These are phyloP conservation scores for Cryptococcus depauperatus DNA, from an alignment of 1,284 basidiomycete genomes.

Conservation along the genomic window DNA sequence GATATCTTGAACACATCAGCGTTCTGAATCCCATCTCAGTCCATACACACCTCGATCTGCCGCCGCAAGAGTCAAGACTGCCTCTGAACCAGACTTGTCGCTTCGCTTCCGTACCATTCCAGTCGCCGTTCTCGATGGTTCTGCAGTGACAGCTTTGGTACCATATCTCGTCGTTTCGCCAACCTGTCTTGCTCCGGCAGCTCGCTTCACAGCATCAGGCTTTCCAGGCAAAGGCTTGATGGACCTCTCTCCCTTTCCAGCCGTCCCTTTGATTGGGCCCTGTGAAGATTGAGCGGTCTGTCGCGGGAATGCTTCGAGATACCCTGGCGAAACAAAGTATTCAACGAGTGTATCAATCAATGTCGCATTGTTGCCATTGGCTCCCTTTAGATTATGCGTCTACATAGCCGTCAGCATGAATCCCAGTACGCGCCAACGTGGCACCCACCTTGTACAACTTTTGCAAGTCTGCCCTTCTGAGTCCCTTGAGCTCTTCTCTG, in stretches of 20 bases:
- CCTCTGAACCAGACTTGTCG: too few species aligned
- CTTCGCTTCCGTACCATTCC: neutral
- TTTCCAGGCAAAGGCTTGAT: neutral
- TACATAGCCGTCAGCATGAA: slow-evolving; percentile 5
- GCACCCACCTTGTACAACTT: slow-evolving; percentile 36
- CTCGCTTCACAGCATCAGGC: neutral
- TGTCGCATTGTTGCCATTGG: slow-evolving; percentile 32
- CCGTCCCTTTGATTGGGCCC: neutral
- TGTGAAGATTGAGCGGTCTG: neutral
- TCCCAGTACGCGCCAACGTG: neutral
- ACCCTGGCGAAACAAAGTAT: slow-evolving; percentile 26
- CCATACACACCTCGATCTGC: neutral
- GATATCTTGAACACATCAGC: neutral
- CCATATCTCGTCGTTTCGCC: neutral
- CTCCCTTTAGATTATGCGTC: slow-evolving; percentile 39
- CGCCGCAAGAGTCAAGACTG: too few species aligned
- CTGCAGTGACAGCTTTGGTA: neutral
- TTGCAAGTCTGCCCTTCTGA: slow-evolving; percentile 36
- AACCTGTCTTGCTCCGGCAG: neutral
- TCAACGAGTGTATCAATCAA: slow-evolving; percentile 27
- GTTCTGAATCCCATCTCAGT: neutral
- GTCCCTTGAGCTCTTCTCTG: slow-evolving; percentile 30
- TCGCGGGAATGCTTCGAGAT: slow-evolving; percentile 10
- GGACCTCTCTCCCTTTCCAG: neutral
- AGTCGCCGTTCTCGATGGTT: neutral